phyloP scores from a whole-genome alignment of 208 protist species.

The Lotmaria passim region DNA sequence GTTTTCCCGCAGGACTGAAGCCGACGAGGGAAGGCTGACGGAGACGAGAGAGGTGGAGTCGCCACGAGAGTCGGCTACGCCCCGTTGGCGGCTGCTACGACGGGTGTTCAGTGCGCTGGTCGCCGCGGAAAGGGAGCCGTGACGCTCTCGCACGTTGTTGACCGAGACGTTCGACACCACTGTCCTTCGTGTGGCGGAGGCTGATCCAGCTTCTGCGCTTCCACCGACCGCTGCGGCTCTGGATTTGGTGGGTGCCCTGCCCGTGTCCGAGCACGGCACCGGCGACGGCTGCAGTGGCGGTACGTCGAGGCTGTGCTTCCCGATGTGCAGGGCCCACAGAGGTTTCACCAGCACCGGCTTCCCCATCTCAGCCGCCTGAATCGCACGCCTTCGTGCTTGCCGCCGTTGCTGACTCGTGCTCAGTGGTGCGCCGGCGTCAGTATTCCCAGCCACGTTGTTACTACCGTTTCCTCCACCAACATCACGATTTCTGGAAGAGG shows the following conservation, averaged over 20 bases:
- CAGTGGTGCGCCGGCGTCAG: background rate
- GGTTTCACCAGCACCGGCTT: constrained; percentile 38
- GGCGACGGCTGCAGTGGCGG: constrained; percentile 10
- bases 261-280: background rate
- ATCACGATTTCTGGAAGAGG: background rate
- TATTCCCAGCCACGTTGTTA: background rate
- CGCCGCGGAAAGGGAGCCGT: background rate
- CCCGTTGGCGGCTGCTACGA: background rate
- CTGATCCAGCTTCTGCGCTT: background rate
- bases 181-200: background rate
- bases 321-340: constrained; percentile 37
- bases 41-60: constrained; percentile 21
- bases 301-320: constrained; percentile 25
- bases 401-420: constrained; percentile 29
- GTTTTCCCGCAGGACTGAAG: constrained; percentile 2
- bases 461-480: background rate
- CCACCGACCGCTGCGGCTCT: too few relatives aligned
- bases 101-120: background rate
- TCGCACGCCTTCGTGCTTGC: constrained; percentile 22
- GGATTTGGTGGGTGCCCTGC: background rate
- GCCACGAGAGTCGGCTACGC: background rate
- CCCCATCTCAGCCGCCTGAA: constrained; percentile 28
- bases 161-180: background rate
- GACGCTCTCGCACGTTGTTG: background rate
- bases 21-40: constrained; percentile 17